A percentile compares a stretch with the other conserved stretches of the same genome.
phyloP scores from a whole-genome alignment of 805 yeast genomes.

The Metschnikowia aberdeeniae region DNA sequence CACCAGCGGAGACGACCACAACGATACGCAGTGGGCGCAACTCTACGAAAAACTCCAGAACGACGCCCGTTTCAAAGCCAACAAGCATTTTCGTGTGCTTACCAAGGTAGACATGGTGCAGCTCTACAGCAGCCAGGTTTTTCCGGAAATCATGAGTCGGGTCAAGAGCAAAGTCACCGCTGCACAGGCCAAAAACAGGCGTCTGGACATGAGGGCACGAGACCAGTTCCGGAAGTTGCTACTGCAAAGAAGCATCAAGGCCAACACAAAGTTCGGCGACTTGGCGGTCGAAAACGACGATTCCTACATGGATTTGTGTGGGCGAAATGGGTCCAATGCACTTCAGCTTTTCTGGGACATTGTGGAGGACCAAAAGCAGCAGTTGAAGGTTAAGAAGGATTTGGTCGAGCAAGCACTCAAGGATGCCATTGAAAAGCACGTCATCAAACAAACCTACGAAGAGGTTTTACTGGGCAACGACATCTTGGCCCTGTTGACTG shows the following conservation, averaged over 20 bases:
- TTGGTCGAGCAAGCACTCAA: constrained; percentile 50
- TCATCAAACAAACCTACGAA: constrained; percentile 16
- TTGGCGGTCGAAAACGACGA: constrained; percentile 51
- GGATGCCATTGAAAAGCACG: constrained; percentile 19
- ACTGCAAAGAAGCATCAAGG: constrained; percentile 33
- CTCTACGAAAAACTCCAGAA: constrained; percentile 31
- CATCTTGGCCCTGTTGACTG: constrained; percentile 18
- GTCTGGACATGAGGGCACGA: constrained; percentile 63
- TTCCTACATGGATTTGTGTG: constrained; percentile 58
- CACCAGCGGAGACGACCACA: constrained; percentile 25
- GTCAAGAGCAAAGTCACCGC: constrained; percentile 20
- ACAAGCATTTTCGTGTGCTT: constrained; percentile 50
- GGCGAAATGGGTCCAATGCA: constrained; percentile 75
- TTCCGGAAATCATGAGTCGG: constrained; percentile 22
- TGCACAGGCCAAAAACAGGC: constrained; percentile 40
- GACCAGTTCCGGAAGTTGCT: constrained; percentile 52
- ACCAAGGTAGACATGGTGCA: constrained; percentile 57
- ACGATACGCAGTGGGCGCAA: constrained; percentile 35
- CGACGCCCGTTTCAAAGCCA: constrained; percentile 55
- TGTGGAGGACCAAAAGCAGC: constrained; percentile 57
- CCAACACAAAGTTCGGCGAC: constrained; percentile 59
- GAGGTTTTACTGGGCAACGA: constrained; percentile 14
- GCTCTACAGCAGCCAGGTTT: constrained; percentile 41
- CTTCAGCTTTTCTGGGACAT: constrained; percentile 73
- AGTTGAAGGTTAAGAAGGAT: constrained; percentile 56